Evolutionary conservation across 129 eudicot species (phyloP).

Genomic region (Chrysanthemum lavandulifolium): DNA sequence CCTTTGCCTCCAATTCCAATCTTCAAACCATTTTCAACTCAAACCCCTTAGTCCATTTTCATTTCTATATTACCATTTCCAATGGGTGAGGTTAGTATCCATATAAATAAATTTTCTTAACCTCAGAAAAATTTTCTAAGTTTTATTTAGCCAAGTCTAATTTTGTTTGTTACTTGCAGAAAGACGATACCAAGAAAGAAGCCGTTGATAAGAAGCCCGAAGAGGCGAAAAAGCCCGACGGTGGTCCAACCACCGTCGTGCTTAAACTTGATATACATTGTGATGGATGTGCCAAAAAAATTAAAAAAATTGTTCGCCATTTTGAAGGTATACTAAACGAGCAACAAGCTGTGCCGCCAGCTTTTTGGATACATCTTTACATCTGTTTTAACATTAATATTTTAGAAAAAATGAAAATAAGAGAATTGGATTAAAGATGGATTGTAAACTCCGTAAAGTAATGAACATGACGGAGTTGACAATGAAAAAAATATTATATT

Average conservation of each 20-base stretch:
- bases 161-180: constrained; percentile 28
- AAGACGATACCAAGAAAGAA: constrained; percentile 50
- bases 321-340: constrained; percentile 47
- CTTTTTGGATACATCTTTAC: no score
- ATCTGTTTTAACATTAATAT: no score
- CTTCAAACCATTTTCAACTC: constrained; percentile 29
- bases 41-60: background rate
- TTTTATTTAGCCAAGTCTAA: background rate
- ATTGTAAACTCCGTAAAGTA: constrained; percentile 35
- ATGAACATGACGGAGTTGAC: constrained; percentile 27
- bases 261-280: constrained; percentile 75
- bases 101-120: background rate
- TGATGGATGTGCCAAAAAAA: constrained; percentile 70
- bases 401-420: no score
- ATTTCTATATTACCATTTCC: background rate
- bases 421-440: background rate
- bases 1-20: constrained; percentile 44
- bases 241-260: constrained; percentile 40
- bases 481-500: constrained; percentile 11
- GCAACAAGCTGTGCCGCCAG: no score
- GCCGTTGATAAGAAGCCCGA: constrained; percentile 39
- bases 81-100: constrained; percentile 54
- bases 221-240: constrained; percentile 33
- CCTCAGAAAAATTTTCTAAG: background rate
- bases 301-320: constrained; percentile 38